Evolutionary conservation across 768 basidiomycete species (phyloP), one percentile per base, ranked within the genome.

Genomic region (Lentinula guzmanii): DNA sequence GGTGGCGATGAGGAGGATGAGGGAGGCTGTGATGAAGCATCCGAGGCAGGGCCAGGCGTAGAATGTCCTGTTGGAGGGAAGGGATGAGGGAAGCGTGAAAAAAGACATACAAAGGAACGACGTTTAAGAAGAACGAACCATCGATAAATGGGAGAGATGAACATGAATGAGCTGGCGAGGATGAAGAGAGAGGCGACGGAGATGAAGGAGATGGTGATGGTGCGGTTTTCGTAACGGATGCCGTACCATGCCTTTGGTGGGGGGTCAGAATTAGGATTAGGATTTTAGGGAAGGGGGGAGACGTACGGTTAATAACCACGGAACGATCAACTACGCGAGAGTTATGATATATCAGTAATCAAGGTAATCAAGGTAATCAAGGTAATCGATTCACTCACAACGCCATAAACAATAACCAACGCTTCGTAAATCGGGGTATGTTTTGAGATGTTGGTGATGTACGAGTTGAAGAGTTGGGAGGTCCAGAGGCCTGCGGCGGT

Each of bases 401-500:
- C 64, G 3, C 73, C 71, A 3, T 81, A 82, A 52, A 69, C 58
- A 45, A 83, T 77, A 64, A 82, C 79, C 10, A 77, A 54, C 0
- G 70, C 82, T 58, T 78, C 65, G 63, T 86, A 86, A 3, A 77
- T 43, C 0, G 34, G 11, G 0, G 74, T 78, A 56, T 82, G 79
- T 2, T 56, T 58, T 0, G 81, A 80, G 8, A 85, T 75, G 0
- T 63, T 34, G 2, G 66, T 70, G 48, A 87, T 78, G 13, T 76
- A 70, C 5, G 82, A 80, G 56, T 79, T 77, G 35, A 78, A 61
- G 31, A 87, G 74, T 54, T 83, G 75, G 66, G 84, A 81, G 37
- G 82, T 70, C 85, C 86, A 87, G 6, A 86, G 77, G 35, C 77
- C 77, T 69, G 80, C 79, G 5, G 78, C 76, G 1, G 79, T 74